Conservation (phyloP, 495 filamentous ascomycete species). For the Cryomyces antarcticus region DNA sequence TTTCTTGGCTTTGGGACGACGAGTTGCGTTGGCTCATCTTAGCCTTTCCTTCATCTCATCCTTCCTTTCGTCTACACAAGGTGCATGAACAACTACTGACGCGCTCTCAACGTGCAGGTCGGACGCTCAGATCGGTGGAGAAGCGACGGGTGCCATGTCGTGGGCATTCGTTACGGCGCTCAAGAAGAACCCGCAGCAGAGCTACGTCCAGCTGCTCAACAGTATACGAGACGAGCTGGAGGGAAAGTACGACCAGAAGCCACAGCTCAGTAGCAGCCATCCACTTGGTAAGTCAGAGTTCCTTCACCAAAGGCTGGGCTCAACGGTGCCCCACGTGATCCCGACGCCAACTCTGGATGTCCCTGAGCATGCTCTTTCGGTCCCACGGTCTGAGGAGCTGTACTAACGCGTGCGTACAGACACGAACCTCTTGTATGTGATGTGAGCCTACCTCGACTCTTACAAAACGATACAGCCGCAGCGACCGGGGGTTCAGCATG, state of each 20-base stretch:
- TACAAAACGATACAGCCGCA: too few relatives aligned
- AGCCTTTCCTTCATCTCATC: not conserved
- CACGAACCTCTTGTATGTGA: constrained; percentile 17
- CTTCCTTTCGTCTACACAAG: not conserved
- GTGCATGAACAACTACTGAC: not conserved
- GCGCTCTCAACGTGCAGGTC: not conserved
- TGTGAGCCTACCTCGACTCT: constrained; percentile 2
- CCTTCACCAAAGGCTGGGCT: too few relatives aligned
- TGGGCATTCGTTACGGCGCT: constrained; percentile 89
- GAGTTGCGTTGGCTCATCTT: constrained; percentile 29
- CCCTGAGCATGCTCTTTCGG: constrained; percentile 2
- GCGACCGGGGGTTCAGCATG: too few relatives aligned
- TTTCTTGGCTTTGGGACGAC: constrained; percentile 29
- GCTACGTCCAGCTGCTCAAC: constrained; percentile 87
- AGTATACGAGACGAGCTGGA: constrained; percentile 84
- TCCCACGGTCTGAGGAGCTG: not conserved
- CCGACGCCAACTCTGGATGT: too few relatives aligned
- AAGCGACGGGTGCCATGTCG: constrained; percentile 95
- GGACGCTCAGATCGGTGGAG: constrained; percentile 45
- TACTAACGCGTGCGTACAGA: constrained; percentile 5
- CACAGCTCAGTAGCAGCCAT: constrained; percentile 91
- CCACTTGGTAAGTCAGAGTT: constrained; percentile 52
- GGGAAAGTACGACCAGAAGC: constrained; percentile 77
- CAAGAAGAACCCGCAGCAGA: constrained; percentile 95
- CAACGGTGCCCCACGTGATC: too few relatives aligned